phyloP scores from a whole-genome alignment of 1,284 basidiomycete species.

The Ustanciosporium gigantosporum region DNA sequence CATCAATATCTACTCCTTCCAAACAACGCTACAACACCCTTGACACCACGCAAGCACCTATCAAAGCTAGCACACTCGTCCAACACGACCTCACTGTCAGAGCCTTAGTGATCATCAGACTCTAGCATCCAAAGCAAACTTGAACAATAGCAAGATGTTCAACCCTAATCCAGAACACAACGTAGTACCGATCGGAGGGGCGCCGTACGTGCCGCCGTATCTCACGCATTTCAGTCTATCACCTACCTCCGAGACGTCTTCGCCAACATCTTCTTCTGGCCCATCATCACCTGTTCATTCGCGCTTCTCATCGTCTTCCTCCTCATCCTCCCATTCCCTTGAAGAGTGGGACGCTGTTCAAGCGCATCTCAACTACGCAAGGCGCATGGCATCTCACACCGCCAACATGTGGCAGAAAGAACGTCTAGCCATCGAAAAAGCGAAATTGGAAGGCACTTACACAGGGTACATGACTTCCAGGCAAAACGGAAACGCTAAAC shows the following conservation, averaged over 20 bases:
- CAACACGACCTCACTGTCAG: too few relatives aligned
- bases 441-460: constrained; percentile 32
- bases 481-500: constrained; percentile 27
- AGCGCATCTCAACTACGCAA: constrained; percentile 24
- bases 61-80: too few relatives aligned
- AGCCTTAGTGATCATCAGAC: too few relatives aligned
- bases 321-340: constrained; percentile 5
- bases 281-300: constrained; percentile 15
- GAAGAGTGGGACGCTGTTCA: constrained; percentile 19
- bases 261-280: constrained; percentile 9
- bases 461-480: constrained; percentile 21
- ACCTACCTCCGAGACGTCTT: constrained; percentile 10
- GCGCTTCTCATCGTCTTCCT: constrained; percentile 20
- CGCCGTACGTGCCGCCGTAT: constrained; percentile 23
- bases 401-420: constrained; percentile 35
- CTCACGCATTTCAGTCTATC: constrained; percentile 30
- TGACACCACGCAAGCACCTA: too few relatives aligned
- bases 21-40: too few relatives aligned
- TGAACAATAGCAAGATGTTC: too few relatives aligned
- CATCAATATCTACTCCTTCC: too few relatives aligned
- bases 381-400: constrained; percentile 22
- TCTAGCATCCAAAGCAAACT: too few relatives aligned
- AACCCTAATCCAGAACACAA: background rate
- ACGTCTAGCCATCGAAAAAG: constrained; percentile 33
- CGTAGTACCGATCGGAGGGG: constrained; percentile 29